Evolutionary conservation across 306 rosid genomes (phyloP), one percentile per base, ranked within the genome.

Genomic region (Citrullus colocynthis): DNA sequence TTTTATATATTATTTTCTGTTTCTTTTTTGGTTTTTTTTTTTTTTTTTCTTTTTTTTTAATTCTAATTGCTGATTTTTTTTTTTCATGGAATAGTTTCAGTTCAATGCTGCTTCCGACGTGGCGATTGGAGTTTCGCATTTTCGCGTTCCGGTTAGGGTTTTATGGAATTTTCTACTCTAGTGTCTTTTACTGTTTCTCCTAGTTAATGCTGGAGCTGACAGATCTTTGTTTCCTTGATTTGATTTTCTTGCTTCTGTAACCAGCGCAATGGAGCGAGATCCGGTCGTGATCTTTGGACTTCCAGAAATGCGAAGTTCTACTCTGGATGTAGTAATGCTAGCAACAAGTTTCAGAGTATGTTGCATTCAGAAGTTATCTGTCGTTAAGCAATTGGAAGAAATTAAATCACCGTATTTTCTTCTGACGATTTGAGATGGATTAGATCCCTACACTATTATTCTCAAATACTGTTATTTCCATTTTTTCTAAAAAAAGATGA

Each of bases 131-230:
- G 70, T 58, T 34, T 39, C 87, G 2, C 81, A 54, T 77, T 89
- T 89, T 54, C 90, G 80, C 37, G 82, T 95, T 83, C 99, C 99
- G 87, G 99, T 95, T 88, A 90, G 97, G 93, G 87, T 76, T 87
- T 78, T 77, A 32, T 36, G 48, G 76, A 56, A 7, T 34, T 57
- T 79, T 3, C 9, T 1, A 9, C 54, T 63, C 15, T 0, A 14
- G 75, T 44, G 52, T 51, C 55, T 71, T 18, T 11, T 76, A 75
- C 78, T n/a, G 6, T 3, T 57, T 69, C 13, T 52, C 28, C 17
- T 15, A 56, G 64, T 75, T 78, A 18, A 80, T 77, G 8, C 14
- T 13, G 74, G 39, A 71, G 57, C 60, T 66, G 17, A 77, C 78
- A 61, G 82, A 83, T 89, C 83, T 74, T 63, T 34, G 79, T 82